Evolutionary conservation across 306 rosid genomes (phyloP).

Genomic region (Calophaca sinica): DNA sequence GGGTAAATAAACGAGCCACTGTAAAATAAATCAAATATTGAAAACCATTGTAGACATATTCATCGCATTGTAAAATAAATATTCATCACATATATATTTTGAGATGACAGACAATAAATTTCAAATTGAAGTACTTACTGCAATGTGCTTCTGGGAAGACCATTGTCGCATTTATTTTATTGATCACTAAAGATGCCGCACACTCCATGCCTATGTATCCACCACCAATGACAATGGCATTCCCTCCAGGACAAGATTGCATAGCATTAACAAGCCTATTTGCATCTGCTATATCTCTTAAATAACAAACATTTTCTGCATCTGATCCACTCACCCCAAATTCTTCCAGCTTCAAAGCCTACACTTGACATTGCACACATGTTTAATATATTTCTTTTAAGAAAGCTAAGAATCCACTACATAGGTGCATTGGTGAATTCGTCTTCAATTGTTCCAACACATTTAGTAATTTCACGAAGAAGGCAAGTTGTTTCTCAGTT

Average conservation of each 20-base stretch:
- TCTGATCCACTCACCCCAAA: constrained; percentile 95
- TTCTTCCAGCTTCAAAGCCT: constrained; percentile 96
- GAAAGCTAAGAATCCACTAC: constrained; percentile 3
- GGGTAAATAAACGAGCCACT: constrained; percentile 98
- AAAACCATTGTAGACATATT: background rate
- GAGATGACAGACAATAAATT: constrained; percentile 30
- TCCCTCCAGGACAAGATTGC: constrained; percentile 75
- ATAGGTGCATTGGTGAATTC: constrained; percentile 16
- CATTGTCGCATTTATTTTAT: constrained; percentile 86
- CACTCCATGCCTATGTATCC: constrained; percentile 99
- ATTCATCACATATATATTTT: background rate
- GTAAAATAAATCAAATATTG: constrained; percentile 41
- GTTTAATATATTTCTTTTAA: constrained; percentile 34
- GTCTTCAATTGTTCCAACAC: constrained; percentile 25
- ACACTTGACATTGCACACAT: constrained; percentile 39
- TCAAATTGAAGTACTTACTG: constrained; percentile 64
- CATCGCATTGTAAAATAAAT: too few species aligned
- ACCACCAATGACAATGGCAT: constrained; percentile 97
- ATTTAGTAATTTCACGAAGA: constrained; percentile 26
- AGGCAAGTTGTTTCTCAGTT: constrained; percentile 8
- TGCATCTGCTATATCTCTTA: constrained; percentile 86
- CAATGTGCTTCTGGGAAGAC: constrained; percentile 99
- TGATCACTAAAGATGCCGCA: constrained; percentile 94
- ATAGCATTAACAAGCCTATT: constrained; percentile 69
- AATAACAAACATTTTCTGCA: constrained; percentile 93